Conservation (phyloP, 2,329 filamentous ascomycete genomes). For the Lachnellula willkommii region DNA sequence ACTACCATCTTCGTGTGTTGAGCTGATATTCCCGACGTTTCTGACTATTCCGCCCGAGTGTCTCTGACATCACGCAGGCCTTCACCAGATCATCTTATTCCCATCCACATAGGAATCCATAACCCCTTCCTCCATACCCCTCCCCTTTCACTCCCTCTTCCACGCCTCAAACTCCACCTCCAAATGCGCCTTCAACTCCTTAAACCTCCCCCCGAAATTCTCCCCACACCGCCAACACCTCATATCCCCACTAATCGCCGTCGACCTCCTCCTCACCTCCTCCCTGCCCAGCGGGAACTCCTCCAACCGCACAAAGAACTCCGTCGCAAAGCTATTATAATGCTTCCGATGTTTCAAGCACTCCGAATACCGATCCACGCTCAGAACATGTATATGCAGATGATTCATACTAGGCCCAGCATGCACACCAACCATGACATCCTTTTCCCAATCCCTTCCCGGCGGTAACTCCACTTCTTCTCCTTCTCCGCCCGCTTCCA, state of each 20-base stretch:
- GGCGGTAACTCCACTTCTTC: conserved; percentile 46
- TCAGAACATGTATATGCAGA: conserved; percentile 83
- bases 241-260: conserved; percentile 55
- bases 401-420: conserved; percentile 88
- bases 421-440: conserved; percentile 76
- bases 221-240: conserved; percentile 78
- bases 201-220: conserved; percentile 70
- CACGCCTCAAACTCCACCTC: conserved; percentile 60
- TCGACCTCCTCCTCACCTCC: conserved; percentile 61
- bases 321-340: conserved; percentile 85
- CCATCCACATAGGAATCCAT: too few relatives aligned
- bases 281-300: conserved; percentile 70
- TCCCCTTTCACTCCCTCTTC: too few relatives aligned
- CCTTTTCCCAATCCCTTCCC: conserved; percentile 72
- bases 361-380: conserved; percentile 69
- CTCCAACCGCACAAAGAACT: conserved; percentile 72
- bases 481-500: conserved; percentile 42
- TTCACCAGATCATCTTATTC: too few relatives aligned
- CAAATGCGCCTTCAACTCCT: conserved; percentile 69
- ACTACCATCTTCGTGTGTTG: too few relatives aligned
- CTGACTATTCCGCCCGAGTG: too few relatives aligned
- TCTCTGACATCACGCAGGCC: too few relatives aligned
- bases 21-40: too few relatives aligned
- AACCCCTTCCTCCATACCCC: too few relatives aligned
- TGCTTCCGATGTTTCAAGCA: conserved; percentile 76